Evolutionary conservation across 352 stramenopile species (phyloP).

Genomic region (Phytophthora idaei): DNA sequence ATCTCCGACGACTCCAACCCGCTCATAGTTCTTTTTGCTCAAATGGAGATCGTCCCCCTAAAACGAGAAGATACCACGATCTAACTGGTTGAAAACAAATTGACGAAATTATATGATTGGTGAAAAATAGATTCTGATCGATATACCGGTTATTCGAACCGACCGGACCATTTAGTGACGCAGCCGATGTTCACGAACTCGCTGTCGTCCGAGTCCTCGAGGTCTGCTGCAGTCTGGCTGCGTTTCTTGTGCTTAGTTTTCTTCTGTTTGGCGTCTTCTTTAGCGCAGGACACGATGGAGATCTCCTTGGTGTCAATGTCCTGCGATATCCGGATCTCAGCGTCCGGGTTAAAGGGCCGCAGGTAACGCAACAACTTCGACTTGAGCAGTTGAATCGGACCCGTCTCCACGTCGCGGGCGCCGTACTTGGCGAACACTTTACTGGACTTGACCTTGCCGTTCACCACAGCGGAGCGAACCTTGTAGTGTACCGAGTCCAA

Average conservation of each 20-base stretch:
- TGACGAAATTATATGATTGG: conserved; percentile 2
- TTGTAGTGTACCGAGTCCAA: conserved; percentile 81
- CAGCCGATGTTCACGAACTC: conserved; percentile 54
- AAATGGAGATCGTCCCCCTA: conserved; percentile 14
- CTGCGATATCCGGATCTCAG: conserved; percentile 69
- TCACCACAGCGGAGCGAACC: conserved; percentile 55
- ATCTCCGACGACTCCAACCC: conserved; percentile 66
- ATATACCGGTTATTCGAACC: conserved; percentile 52
- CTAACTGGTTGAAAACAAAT: conserved; percentile 9
- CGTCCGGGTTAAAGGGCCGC: conserved; percentile 77
- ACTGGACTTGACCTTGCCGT: conserved; percentile 50
- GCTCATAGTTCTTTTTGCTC: conserved; percentile 48
- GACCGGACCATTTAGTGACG: conserved; percentile 69
- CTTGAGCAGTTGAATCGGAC: conserved; percentile 81
- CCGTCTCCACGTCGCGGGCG: conserved; percentile 79
- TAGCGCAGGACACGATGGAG: conserved; percentile 63
- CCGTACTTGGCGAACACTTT: conserved; percentile 89
- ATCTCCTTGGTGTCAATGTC: conserved; percentile 48
- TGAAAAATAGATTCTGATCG: conserved; percentile 11
- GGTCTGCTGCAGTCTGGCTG: conserved; percentile 7
- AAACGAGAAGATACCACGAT: conserved; percentile 13
- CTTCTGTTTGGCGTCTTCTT: conserved; percentile 23
- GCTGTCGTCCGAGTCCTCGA: conserved; percentile 12
- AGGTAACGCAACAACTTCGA: conserved; percentile 80
- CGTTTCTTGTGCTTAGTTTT: conserved; percentile 10